phyloP scores from a whole-genome alignment of 805 yeast genomes.

The Wickerhamiella dianesei region DNA sequence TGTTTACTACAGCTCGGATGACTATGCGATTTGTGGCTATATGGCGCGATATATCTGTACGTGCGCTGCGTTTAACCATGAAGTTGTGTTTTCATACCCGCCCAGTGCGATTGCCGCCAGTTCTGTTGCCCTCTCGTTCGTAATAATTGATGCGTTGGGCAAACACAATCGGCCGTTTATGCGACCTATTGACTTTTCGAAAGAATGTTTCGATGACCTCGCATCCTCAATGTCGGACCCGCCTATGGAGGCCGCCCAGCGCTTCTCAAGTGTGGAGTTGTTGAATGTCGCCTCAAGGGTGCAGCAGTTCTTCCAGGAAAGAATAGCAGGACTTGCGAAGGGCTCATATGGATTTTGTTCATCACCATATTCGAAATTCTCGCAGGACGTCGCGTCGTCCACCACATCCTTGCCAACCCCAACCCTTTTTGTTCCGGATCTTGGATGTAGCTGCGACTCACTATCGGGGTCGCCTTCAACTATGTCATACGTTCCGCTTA shows the following conservation, averaged over 20 bases:
- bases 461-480: neutral
- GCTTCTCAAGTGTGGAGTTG: slow-evolving; percentile 6
- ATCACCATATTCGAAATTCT: neutral
- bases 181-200: slow-evolving; percentile 8
- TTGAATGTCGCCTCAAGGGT: slow-evolving; percentile 5
- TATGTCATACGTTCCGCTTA: neutral
- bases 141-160: slow-evolving; percentile 15
- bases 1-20: slow-evolving; percentile 11
- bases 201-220: slow-evolving; percentile 19
- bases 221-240: slow-evolving; percentile 16
- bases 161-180: slow-evolving; percentile 12
- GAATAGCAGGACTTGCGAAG: neutral
- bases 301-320: slow-evolving; percentile 6
- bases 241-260: slow-evolving; percentile 12
- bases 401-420: neutral
- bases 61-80: slow-evolving; percentile 24
- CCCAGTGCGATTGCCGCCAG: slow-evolving; percentile 24
- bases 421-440: neutral
- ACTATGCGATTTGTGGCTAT: slow-evolving; percentile 11
- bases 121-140: slow-evolving; percentile 25
- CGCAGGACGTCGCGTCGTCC: neutral
- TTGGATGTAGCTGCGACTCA: neutral
- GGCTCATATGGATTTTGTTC: neutral
- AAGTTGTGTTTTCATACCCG: slow-evolving; percentile 21
- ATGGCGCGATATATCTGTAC: slow-evolving; percentile 26